These are phyloP conservation scores for Wickerhamiella parazyma DNA, from an alignment of 805 yeast species.

Conservation along the genomic window DNA sequence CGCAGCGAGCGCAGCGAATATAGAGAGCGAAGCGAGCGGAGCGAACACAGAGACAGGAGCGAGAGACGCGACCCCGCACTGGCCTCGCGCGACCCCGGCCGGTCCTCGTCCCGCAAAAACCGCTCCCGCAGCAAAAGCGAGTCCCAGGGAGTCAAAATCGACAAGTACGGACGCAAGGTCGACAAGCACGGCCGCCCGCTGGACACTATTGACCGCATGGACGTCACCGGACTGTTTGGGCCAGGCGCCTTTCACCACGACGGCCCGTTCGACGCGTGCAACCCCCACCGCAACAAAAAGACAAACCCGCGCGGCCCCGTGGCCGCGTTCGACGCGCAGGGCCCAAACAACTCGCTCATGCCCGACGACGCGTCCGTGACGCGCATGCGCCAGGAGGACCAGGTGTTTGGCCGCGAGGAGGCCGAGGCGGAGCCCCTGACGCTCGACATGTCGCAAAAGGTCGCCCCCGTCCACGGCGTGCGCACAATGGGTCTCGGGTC, in stretches of 20 bases:
- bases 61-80: no score
- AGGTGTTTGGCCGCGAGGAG: slow-evolving; percentile 53
- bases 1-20: neutral
- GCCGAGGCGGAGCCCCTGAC: slow-evolving; percentile 25
- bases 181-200: slow-evolving; percentile 45
- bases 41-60: neutral
- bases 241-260: slow-evolving; percentile 93
- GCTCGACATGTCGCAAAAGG: slow-evolving; percentile 57
- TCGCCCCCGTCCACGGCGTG: slow-evolving; percentile 70
- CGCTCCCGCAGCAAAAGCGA: slow-evolving; percentile 19
- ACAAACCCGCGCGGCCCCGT: slow-evolving; percentile 64
- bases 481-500: slow-evolving; percentile 82
- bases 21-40: neutral
- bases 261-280: slow-evolving; percentile 98
- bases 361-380: slow-evolving; percentile 32
- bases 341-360: slow-evolving; percentile 76
- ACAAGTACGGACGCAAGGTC: slow-evolving; percentile 7
- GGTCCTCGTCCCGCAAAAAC: no score
- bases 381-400: slow-evolving; percentile 39
- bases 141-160: slow-evolving; percentile 3
- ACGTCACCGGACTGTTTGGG: slow-evolving; percentile 90
- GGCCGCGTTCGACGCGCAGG: slow-evolving; percentile 87
- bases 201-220: slow-evolving; percentile 89
- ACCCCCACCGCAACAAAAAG: slow-evolving; percentile 81
- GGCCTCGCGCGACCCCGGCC: no score